Base-by-base conservation (phyloP, 169 alveolate species). In the Babesia gibsoni region DNA sequence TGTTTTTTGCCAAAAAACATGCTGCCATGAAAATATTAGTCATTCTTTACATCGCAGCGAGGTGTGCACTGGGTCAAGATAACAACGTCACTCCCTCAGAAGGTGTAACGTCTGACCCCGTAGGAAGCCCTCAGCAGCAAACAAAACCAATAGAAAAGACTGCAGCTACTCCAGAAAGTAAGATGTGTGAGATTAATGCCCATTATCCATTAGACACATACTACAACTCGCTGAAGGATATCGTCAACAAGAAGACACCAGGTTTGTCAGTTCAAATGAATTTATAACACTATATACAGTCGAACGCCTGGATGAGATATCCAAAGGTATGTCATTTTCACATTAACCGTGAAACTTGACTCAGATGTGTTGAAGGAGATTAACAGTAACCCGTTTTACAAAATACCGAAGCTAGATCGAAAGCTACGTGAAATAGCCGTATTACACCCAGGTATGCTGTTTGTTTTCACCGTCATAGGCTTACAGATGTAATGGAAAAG, bases 381-480 rank as follows among this genome's bases (percentile, higher is more conserved):
- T 30, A 32, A 39, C 4, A 35, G 29, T 6, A 70, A 79, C 37
- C 88, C 88, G 18, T 79, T 61, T 46, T 79, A 43, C 57, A 79
- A 79, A 41, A 46, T 79, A 1, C 88, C 88, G 7, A 45, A 58
- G 56, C 52, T 43, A 23, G 80, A 68, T 41, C 73, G 83, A 22
- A 79, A 79, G 36, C 25, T 79, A n/a, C 46, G 88, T 1, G 83
- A 79, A 32, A 30, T 79, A 27, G 75, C 88, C 10, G 29, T 68
- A 39, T 53, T 69, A 41, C 88, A 79, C 41, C 83, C 82, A 49
- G 49, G 82, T 68, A 49, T 5, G 56, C 29, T 1, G 1, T 9
- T 10, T 14, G 50, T 18, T 33, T 1, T 4, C 20, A 5, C 1
- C 6, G 33, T 16, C 5, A 52, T 27, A 1, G 2, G 5, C 27